Conservation (phyloP, 257 asterid genomes). For the Fraxinus quadrangulata region DNA sequence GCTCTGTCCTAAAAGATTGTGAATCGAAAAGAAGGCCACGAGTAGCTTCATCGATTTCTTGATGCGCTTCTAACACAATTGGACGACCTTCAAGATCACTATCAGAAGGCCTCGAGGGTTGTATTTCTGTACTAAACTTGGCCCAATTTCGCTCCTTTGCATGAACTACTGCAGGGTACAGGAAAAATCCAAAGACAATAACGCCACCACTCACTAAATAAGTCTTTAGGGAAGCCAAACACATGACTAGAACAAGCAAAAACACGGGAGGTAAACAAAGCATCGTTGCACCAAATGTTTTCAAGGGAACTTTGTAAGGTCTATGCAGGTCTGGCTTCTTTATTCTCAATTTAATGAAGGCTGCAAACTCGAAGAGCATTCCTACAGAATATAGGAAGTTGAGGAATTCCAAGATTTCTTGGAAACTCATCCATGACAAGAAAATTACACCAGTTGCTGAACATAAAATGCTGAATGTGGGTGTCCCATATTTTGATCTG, state of each 20-base stretch:
- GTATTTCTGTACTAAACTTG: conserved; percentile 33
- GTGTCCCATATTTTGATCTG: conserved; percentile 91
- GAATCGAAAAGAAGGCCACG: conserved; percentile 36
- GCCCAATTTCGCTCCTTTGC: conserved; percentile 59
- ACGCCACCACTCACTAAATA: conserved; percentile 64
- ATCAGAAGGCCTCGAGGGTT: conserved; percentile 9
- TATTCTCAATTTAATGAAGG: conserved; percentile 72
- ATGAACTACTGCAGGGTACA: conserved; percentile 49
- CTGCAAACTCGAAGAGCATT: conserved; percentile 90
- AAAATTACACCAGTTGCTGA: conserved; percentile 84
- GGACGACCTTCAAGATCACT: conserved; percentile 36
- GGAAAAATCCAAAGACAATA: conserved; percentile 52
- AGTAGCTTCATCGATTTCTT: conserved; percentile 37
- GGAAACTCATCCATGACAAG: conserved; percentile 96
- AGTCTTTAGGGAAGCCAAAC: conserved; percentile 67
- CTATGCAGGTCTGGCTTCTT: conserved; percentile 76
- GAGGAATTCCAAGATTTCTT: conserved; percentile 86
- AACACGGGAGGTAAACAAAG: conserved; percentile 76
- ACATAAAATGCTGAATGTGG: conserved; percentile 83
- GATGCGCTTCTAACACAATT: conserved; percentile 24
- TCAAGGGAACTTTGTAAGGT: conserved; percentile 79
- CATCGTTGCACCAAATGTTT: conserved; percentile 62
- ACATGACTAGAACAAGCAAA: conserved; percentile 83
- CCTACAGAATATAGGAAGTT: conserved; percentile 89
- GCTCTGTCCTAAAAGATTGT: conserved; percentile 10